A percentile compares a stretch with the other conserved stretches of the same genome.
Evolutionary conservation across 306 rosid species (phyloP).

Genomic region (Cicer chorassanicum): DNA sequence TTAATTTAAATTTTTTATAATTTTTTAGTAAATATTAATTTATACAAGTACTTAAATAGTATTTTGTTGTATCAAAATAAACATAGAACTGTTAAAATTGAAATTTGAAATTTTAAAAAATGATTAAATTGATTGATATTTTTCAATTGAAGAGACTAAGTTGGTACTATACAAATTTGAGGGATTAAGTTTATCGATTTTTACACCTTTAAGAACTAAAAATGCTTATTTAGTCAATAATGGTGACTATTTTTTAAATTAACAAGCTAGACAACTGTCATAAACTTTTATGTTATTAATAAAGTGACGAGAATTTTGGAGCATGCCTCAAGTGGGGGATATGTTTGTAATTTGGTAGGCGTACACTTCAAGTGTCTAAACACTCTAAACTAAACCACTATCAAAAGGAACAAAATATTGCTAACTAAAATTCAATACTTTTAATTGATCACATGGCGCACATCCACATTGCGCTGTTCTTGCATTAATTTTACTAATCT

Average conservation of each 20-base stretch:
- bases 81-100: no score
- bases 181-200: no score
- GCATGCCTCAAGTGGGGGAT: slow-evolving; percentile 33
- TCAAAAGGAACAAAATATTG: slow-evolving; percentile 30
- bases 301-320: slow-evolving; percentile 20
- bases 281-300: slow-evolving; percentile 30
- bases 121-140: no score
- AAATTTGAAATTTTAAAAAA: no score
- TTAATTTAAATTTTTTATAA: no score
- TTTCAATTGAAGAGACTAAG: no score
- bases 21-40: no score
- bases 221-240: not conserved
- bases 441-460: slow-evolving; percentile 51
- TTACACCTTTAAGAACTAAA: not conserved
- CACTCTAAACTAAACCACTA: slow-evolving; percentile 13
- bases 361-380: slow-evolving; percentile 34
- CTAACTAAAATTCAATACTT: slow-evolving; percentile 38
- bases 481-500: slow-evolving; percentile 22
- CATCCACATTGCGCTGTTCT: slow-evolving; percentile 35
- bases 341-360: slow-evolving; percentile 39
- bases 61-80: no score
- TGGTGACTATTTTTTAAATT: not conserved
- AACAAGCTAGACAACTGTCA: slow-evolving; percentile 40
- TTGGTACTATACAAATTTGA: no score
- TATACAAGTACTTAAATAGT: no score